These are phyloP conservation scores for Coleophoma crateriformis DNA, from an alignment of 2,329 filamentous ascomycete species.

Conservation along the genomic window DNA sequence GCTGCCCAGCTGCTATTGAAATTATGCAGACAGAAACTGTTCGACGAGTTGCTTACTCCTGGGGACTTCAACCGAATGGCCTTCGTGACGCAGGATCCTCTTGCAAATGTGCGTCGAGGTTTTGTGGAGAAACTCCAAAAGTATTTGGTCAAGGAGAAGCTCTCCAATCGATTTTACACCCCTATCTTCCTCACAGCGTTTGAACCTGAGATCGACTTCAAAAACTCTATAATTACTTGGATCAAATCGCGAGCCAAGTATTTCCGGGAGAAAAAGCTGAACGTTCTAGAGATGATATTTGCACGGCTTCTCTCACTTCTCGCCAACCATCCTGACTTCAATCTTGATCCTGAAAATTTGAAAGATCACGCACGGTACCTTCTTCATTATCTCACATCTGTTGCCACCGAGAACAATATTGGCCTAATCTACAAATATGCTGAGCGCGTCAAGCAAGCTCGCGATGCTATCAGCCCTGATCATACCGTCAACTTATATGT, in stretches of 20 bases:
- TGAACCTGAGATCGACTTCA: slow-evolving; percentile 72
- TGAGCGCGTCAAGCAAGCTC: slow-evolving; percentile 85
- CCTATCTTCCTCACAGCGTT: slow-evolving; percentile 88
- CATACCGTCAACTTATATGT: slow-evolving; percentile 75
- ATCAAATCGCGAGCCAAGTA: slow-evolving; percentile 72
- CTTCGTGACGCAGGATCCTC: slow-evolving; percentile 72
- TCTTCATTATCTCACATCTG: slow-evolving; percentile 77
- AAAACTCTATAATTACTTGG: slow-evolving; percentile 78
- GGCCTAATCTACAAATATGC: slow-evolving; percentile 87
- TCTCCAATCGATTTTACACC: slow-evolving; percentile 77
- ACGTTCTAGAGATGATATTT: slow-evolving; percentile 74
- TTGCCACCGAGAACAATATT: slow-evolving; percentile 82
- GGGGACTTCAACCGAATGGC: slow-evolving; percentile 77
- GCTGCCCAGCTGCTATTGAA: slow-evolving; percentile 81
- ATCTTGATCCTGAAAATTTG: slow-evolving; percentile 58
- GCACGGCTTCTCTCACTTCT: slow-evolving; percentile 80
- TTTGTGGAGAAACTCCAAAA: slow-evolving; percentile 89
- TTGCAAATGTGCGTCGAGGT: slow-evolving; percentile 65
- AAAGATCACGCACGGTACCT: slow-evolving; percentile 84
- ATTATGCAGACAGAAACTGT: slow-evolving; percentile 68
- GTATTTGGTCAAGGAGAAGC: slow-evolving; percentile 68
- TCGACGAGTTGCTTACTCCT: slow-evolving; percentile 70
- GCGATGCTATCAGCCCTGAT: slow-evolving; percentile 66
- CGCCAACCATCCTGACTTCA: slow-evolving; percentile 91
- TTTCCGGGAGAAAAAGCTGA: slow-evolving; percentile 53